These are phyloP conservation scores for Wickerhamomyces silvicola DNA, from an alignment of 805 yeast genomes.

Conservation along the genomic window DNA sequence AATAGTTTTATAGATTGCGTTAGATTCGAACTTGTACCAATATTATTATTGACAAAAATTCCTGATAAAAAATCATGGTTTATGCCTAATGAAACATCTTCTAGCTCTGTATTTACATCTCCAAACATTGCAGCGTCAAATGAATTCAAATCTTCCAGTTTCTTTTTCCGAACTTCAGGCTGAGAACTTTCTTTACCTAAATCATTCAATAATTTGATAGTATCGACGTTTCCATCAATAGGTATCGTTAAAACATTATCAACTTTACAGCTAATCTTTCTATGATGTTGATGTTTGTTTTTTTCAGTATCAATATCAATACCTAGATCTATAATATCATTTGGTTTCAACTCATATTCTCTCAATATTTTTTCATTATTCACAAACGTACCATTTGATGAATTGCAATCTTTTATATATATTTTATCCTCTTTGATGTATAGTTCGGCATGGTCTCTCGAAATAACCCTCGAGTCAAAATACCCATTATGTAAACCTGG, in stretches of 20 bases:
- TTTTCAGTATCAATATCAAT: slow-evolving; percentile 68
- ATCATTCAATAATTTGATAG: slow-evolving; percentile 9
- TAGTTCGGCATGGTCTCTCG: slow-evolving; percentile 90
- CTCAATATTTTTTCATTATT: slow-evolving; percentile 60
- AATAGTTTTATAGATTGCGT: slow-evolving; percentile 50
- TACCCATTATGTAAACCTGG: slow-evolving; percentile 76
- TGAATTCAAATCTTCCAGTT: slow-evolving; percentile 25
- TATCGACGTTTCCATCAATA: slow-evolving; percentile 24
- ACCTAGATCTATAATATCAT: slow-evolving; percentile 89
- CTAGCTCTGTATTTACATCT: slow-evolving; percentile 42
- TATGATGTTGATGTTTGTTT: slow-evolving; percentile 52
- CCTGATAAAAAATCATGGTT: slow-evolving; percentile 46
- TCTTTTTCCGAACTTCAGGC: slow-evolving; percentile 13
- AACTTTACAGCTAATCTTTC: slow-evolving; percentile 79
- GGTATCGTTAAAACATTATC: slow-evolving; percentile 59
- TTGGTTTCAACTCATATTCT: slow-evolving; percentile 62
- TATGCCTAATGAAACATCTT: slow-evolving; percentile 43
- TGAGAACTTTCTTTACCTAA: slow-evolving; percentile 1
- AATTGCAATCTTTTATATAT: slow-evolving; percentile 77
- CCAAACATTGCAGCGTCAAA: slow-evolving; percentile 61
- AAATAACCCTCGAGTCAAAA: slow-evolving; percentile 88
- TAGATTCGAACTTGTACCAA: slow-evolving; percentile 49
- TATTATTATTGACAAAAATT: slow-evolving; percentile 51
- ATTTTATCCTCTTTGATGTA: slow-evolving; percentile 71
- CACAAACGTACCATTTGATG: slow-evolving; percentile 92